Base-by-base conservation (phyloP, 23 red algal genomes). In the Gracilaria domingensis region DNA sequence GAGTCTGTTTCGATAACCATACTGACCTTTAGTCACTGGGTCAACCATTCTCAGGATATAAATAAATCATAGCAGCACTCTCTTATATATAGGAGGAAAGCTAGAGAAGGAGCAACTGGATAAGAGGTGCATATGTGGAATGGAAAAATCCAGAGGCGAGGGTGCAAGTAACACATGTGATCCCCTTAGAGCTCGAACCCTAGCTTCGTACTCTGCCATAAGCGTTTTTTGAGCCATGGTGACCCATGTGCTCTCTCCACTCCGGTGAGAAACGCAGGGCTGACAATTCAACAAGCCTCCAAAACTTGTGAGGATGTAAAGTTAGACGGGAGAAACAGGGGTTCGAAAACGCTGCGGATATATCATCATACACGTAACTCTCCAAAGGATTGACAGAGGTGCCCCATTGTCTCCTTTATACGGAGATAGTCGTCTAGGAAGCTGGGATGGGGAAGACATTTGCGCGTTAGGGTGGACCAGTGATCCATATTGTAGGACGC, bases 111-210 rank as follows among this genome's bases (percentile, higher is more conserved):
- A 90, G 34, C 21, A 90, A 35, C 16, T 53, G 60, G 12, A 81
- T 36, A 5, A 90, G 74, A 80, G 87, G 87, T 39, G 51, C 35
- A 61, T 80, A 90, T 79, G 73, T 38, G 4, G 54, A 57, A 18
- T 74, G 87, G 48, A 80, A 90, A 0, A 90, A 37, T 25, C 50
- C 87, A 29, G 87, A 90, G 6, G 87, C 71, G n/a, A 90, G 57
- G 18, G n/a, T n/a, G 24, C 51, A 1, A 90, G 61, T 23, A 90
- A 39, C 8, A 69, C 58, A 69, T 80, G n/a, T 57, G 8, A 58
- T 56, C 14, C 87, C 87, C 32, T 74, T 70, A n/a, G 12, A 38
- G 4, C 33, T 51, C 58, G 21, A 28, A 45, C 24, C 45, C 54
- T 28, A 47, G 25, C 36, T 66, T 48, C 36, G 61, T 74, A 32